Base-by-base conservation (phyloP, 2,329 filamentous ascomycete genomes). In the Aspergillus unguis region DNA sequence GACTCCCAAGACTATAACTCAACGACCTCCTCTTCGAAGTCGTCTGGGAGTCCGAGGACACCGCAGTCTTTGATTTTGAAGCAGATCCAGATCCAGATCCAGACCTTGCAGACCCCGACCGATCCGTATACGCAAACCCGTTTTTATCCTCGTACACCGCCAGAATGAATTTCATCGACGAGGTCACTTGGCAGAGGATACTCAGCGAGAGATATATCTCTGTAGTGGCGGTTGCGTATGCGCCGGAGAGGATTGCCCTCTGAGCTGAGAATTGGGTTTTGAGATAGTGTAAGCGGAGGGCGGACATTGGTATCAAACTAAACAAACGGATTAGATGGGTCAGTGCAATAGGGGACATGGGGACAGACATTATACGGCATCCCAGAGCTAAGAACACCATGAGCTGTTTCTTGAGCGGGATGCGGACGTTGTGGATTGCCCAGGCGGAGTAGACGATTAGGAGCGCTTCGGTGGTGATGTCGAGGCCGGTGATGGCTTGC, bases 151-250 rank as follows among this genome's bases (percentile, higher is more conserved):
- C 60, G 23, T 67, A 68, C 4, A 61, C 73, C 3, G 67, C 63
- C 58, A 77, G 68, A 50, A 78, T 78, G 2, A 75, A 73, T 38
- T 74, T 71, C 17, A 78, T 65, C 46, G 73, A 75, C 0, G 75
- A 74, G 6, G 72, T 68, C 0, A 71, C 75, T 11, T 71, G 69
- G 17, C 74, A 67, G 4, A 77, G 65, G 8, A 78, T 66, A 37
- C 69, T 69, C 48, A 75, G 72, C 48, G 67, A 65, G 7, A 77
- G 57, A 53, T 77, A 69, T 38, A 74, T 62, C 53, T 77, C 74
- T 0, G 70, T 71, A 42, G 69, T 67, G 1, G 75, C 64, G 1
- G 61, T 64, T 2, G 68, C 63, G 9, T 70, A 59, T 9, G 70
- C 66, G 17, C 70, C 71, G 27, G 64, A 52, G 4, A 78, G 65